phyloP scores from a whole-genome alignment of 2,329 filamentous ascomycete species.

The Talaromyces sp. region DNA sequence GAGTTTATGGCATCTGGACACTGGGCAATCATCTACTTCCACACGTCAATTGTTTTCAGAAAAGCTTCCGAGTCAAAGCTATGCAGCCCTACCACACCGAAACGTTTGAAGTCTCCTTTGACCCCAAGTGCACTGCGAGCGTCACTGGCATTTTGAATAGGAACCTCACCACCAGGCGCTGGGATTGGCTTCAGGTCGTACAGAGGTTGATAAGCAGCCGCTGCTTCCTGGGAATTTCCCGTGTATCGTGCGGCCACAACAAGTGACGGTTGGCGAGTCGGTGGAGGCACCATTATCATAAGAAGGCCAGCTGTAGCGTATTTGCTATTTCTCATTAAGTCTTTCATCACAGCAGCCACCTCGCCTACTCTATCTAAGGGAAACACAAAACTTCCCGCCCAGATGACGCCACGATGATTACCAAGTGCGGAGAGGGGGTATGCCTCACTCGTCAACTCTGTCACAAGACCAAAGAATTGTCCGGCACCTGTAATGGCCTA shows the following conservation, averaged over 20 bases:
- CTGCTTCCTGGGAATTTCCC: constrained; percentile 15
- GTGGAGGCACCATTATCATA: constrained; percentile 24
- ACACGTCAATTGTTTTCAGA: constrained; percentile 16
- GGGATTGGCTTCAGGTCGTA: constrained; percentile 20
- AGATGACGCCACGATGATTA: neutral
- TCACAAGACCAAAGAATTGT: constrained; percentile 34
- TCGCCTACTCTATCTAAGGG: neutral
- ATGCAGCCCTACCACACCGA: constrained; percentile 24
- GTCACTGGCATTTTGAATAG: constrained; percentile 17
- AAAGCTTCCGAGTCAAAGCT: constrained; percentile 15
- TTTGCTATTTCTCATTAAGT: neutral
- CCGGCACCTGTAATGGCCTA: constrained; percentile 26
- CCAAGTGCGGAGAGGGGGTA: neutral
- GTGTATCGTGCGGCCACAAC: constrained; percentile 18
- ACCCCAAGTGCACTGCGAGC: constrained; percentile 18
- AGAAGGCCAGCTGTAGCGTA: constrained; percentile 20
- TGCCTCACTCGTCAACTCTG: neutral
- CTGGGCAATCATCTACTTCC: constrained; percentile 15
- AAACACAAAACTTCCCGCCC: constrained; percentile 21
- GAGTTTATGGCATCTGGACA: constrained; percentile 19
- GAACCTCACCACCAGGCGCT: neutral
- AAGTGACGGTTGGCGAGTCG: constrained; percentile 27
- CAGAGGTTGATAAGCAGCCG: constrained; percentile 19
- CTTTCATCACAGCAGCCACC: neutral
- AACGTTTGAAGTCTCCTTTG: constrained; percentile 21